These are phyloP conservation scores for Fusarium mundagurra DNA, from an alignment of 2,329 filamentous ascomycete genomes.

Conservation along the genomic window DNA sequence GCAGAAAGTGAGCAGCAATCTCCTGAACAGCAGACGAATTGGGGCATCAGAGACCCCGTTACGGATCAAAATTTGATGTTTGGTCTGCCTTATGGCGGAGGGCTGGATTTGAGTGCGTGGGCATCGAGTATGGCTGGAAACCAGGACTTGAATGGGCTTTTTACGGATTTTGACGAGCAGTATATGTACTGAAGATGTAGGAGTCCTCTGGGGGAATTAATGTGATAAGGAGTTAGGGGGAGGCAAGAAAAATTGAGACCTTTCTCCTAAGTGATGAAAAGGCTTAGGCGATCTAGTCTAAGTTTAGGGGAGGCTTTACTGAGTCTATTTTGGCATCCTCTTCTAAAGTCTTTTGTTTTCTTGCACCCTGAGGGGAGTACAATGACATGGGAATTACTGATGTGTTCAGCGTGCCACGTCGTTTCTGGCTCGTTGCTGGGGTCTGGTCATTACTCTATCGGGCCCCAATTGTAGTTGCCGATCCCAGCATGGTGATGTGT, in stretches of 20 bases:
- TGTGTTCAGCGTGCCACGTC: neutral
- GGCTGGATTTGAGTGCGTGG: constrained; percentile 37
- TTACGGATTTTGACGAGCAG: constrained; percentile 38
- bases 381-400: neutral
- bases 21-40: constrained; percentile 22
- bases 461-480: rapidly evolving
- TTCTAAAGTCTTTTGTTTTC: too few relatives aligned
- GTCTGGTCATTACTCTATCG: neutral
- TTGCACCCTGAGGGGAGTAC: neutral
- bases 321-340: too few relatives aligned
- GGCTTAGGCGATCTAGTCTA: too few relatives aligned
- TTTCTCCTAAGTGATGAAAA: too few relatives aligned
- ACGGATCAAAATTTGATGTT: constrained; percentile 37
- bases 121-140: constrained; percentile 19
- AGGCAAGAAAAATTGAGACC: too few relatives aligned
- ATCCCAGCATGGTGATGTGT: rapidly evolving
- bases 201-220: too few relatives aligned
- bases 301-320: too few relatives aligned
- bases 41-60: constrained; percentile 11
- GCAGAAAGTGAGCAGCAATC: constrained; percentile 35
- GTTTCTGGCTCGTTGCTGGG: neutral
- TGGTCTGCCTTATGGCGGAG: constrained; percentile 35
- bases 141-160: constrained; percentile 28
- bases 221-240: neutral
- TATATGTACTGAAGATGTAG: constrained; percentile 36